Evolutionary conservation across 2,329 filamentous ascomycete genomes (phyloP).

Genomic region (Aspergillus costaricaensis): DNA sequence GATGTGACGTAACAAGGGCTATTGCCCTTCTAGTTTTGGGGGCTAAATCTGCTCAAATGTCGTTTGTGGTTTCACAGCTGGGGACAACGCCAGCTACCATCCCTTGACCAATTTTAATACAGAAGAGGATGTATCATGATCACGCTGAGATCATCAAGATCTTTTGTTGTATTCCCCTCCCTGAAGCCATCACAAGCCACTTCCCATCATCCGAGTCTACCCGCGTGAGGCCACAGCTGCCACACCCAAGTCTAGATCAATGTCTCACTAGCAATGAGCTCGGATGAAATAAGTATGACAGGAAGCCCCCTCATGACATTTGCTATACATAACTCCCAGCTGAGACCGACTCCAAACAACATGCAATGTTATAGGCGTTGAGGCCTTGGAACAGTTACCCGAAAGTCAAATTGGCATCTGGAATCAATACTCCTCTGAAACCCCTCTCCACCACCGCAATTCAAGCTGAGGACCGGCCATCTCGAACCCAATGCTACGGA

Average conservation of each 20-base stretch:
- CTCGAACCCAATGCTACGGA: neutral
- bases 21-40: neutral
- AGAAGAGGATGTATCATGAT: neutral
- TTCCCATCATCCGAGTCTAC: neutral
- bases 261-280: neutral
- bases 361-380: neutral
- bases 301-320: neutral
- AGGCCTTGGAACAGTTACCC: neutral
- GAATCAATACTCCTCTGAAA: neutral
- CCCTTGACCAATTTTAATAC: neutral
- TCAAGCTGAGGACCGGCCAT: neutral
- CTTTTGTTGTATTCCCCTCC: neutral
- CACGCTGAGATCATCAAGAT: neutral
- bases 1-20: neutral
- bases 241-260: neutral
- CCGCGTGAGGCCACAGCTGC: neutral
- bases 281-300: neutral
- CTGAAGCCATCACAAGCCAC: neutral
- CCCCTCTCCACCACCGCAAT: neutral
- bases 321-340: neutral
- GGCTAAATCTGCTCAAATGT: neutral
- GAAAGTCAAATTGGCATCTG: slow-evolving; percentile 5
- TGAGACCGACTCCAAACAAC: neutral
- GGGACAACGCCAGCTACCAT: neutral
- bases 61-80: neutral